Conservation (phyloP, 2,329 filamentous ascomycete genomes). For the Fusarium nisikadoi region DNA sequence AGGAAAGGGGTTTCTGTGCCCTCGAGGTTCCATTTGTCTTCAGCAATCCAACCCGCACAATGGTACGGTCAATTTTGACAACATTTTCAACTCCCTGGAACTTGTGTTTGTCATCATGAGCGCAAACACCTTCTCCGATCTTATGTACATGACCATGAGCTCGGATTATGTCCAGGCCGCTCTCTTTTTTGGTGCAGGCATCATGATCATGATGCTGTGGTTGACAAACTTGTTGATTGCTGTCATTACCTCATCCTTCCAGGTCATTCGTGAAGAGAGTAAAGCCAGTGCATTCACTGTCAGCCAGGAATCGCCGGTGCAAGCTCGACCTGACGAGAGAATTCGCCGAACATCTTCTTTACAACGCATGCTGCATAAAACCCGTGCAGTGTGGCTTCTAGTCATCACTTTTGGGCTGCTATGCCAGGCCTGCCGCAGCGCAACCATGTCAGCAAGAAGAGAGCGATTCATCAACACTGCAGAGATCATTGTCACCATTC, state of each 20-base stretch:
- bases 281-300: constrained; percentile 92
- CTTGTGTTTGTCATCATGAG: constrained; percentile 98
- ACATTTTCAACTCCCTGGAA: constrained; percentile 90
- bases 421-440: constrained; percentile 80
- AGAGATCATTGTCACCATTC: constrained; percentile 79
- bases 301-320: constrained; percentile 64
- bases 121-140: constrained; percentile 93
- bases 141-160: constrained; percentile 93
- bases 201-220: constrained; percentile 96
- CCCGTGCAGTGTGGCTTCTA: constrained; percentile 79
- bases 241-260: constrained; percentile 98
- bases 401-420: constrained; percentile 85
- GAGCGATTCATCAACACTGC: constrained; percentile 74
- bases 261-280: constrained; percentile 97
- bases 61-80: constrained; percentile 92
- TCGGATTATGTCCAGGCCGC: constrained; percentile 90
- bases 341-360: constrained; percentile 58
- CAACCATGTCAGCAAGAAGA: constrained; percentile 74
- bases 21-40: constrained; percentile 83
- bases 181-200: constrained; percentile 77
- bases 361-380: constrained; percentile 80
- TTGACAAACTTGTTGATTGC: constrained; percentile 94
- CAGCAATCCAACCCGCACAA: constrained; percentile 83
- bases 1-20: constrained; percentile 90
- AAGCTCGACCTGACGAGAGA: constrained; percentile 52